phyloP scores from a whole-genome alignment of 768 basidiomycete species.

The Tricholoma saponaceum region DNA sequence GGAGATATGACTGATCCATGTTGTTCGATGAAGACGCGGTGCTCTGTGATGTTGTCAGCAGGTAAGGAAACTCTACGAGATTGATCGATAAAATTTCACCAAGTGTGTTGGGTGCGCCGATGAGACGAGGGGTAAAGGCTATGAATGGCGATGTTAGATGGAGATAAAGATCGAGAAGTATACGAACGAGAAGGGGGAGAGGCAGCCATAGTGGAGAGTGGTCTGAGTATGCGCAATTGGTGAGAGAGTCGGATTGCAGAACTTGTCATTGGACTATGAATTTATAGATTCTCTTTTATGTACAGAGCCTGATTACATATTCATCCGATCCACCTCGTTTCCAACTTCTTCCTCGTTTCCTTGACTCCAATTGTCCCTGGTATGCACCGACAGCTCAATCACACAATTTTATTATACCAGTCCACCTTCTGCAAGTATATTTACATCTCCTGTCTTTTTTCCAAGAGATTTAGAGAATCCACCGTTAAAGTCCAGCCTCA shows the following conservation, averaged over 20 bases:
- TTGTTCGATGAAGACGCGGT: slow-evolving; percentile 93
- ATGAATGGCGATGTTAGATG: slow-evolving; percentile 12
- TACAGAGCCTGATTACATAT: not conserved
- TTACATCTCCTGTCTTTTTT: slow-evolving; percentile 21
- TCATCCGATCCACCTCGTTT: not conserved
- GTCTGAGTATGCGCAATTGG: slow-evolving; percentile 56
- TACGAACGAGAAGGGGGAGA: slow-evolving; percentile 22
- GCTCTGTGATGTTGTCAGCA: slow-evolving; percentile 53
- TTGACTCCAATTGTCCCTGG: not conserved
- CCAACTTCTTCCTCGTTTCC: not conserved
- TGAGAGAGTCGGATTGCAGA: slow-evolving; percentile 45
- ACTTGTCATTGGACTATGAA: not conserved
- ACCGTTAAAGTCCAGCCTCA: slow-evolving; percentile 85
- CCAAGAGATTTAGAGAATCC: slow-evolving; percentile 52
- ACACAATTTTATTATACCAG: slow-evolving; percentile 18
- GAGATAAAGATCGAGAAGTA: slow-evolving; percentile 11
- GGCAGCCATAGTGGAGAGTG: slow-evolving; percentile 46
- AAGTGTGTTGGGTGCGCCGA: slow-evolving; percentile 90
- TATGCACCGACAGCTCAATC: too few species aligned
- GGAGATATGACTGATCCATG: slow-evolving; percentile 79
- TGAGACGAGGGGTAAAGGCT: slow-evolving; percentile 74
- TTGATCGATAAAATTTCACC: slow-evolving; percentile 45
- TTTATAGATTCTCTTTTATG: not conserved
- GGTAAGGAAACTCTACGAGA: slow-evolving; percentile 7
- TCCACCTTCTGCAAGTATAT: slow-evolving; percentile 42